Evolutionary conservation across 2,329 filamentous ascomycete genomes (phyloP).

Genomic region (Colletotrichum sublineola): DNA sequence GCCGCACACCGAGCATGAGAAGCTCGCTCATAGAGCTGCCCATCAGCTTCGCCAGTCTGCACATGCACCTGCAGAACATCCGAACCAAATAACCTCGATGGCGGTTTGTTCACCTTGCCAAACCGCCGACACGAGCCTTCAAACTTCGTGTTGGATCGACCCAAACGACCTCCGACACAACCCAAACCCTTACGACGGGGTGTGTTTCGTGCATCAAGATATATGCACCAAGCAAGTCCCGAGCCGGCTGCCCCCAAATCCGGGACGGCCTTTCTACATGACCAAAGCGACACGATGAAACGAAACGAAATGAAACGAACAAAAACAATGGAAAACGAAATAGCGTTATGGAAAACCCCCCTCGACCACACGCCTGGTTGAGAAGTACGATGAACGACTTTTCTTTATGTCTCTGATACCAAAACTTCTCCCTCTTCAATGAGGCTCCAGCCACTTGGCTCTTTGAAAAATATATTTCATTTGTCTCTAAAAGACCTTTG

Average conservation of each 20-base stretch:
- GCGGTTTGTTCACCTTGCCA: conserved; percentile 29
- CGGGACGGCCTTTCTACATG: not conserved
- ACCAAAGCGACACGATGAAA: conserved; percentile 22
- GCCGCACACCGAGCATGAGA: conserved; percentile 22
- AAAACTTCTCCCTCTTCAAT: conserved; percentile 29
- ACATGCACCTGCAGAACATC: conserved; percentile 37
- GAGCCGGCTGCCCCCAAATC: not conserved
- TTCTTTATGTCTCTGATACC: conserved; percentile 36
- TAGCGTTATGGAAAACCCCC: conserved; percentile 26
- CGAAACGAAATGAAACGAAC: conserved; percentile 17
- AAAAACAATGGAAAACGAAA: conserved; percentile 25
- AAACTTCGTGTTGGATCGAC: conserved; percentile 33
- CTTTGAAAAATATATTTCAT: conserved; percentile 39
- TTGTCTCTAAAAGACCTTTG: conserved; percentile 15
- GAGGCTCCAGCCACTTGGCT: conserved; percentile 37
- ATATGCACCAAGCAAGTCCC: conserved; percentile 27
- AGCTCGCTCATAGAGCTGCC: conserved; percentile 33
- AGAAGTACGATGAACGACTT: conserved; percentile 40
- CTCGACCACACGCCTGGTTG: conserved; percentile 3
- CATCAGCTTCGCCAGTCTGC: conserved; percentile 39
- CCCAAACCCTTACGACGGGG: conserved; percentile 12
- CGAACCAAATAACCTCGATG: conserved; percentile 39
- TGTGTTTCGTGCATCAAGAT: conserved; percentile 26
- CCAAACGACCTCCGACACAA: conserved; percentile 33
- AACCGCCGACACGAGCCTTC: conserved; percentile 39